Conservation (phyloP, 345 rosid species). For the Populus ilicifolia region DNA sequence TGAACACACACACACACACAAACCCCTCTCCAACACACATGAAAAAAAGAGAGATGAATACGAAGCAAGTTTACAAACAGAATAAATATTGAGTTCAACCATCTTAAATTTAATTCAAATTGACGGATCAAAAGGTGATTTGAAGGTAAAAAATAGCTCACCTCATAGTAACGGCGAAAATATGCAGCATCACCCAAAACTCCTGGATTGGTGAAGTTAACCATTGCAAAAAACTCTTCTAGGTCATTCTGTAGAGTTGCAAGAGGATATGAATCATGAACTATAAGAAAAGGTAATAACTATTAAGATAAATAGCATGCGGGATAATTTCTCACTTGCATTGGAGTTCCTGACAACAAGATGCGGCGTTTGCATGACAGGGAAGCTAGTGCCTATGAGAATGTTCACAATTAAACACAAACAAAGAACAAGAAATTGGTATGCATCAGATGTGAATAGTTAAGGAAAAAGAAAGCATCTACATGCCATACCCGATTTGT, state of each 20-base stretch:
- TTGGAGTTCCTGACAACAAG: slow-evolving; percentile 95
- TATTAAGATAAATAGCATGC: not conserved
- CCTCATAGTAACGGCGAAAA: slow-evolving; percentile 96
- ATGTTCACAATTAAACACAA: slow-evolving; percentile 14
- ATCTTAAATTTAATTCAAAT: not conserved
- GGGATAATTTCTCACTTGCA: slow-evolving; percentile 60
- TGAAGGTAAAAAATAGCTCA: slow-evolving; percentile 17
- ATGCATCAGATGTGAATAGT: not conserved
- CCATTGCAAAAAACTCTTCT: slow-evolving; percentile 98
- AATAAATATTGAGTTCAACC: not conserved
- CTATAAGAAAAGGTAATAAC: not conserved
- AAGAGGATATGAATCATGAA: slow-evolving; percentile 11
- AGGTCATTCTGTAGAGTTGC: slow-evolving; percentile 74
- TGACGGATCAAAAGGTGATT: not conserved
- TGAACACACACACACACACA: too few species aligned
- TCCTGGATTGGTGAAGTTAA: slow-evolving; percentile 93
- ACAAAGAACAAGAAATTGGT: slow-evolving; percentile 4
- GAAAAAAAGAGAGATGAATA: not conserved
- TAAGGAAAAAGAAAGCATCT: slow-evolving; percentile 5
- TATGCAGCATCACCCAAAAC: slow-evolving; percentile 80
- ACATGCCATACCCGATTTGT: slow-evolving; percentile 72
- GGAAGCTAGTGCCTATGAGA: slow-evolving; percentile 79
- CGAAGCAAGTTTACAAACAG: not conserved
- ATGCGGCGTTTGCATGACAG: slow-evolving; percentile 85
- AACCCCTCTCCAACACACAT: too few species aligned